Evolutionary conservation across 2,329 filamentous ascomycete genomes (phyloP), one percentile per base, ranked within the genome.

Genomic region (Kalmusia sp.): DNA sequence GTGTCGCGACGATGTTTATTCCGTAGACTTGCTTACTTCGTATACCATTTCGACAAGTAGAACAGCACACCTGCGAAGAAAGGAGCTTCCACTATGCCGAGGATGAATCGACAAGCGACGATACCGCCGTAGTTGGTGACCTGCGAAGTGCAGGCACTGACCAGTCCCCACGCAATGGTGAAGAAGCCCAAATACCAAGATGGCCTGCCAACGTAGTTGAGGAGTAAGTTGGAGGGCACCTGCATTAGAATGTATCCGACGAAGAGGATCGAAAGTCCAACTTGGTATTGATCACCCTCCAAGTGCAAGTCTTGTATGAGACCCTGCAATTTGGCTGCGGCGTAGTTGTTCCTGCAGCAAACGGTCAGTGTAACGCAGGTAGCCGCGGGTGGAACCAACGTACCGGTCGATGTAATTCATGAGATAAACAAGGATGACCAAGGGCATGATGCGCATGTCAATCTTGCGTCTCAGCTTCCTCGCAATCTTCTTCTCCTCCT

Each of bases 141-240:
- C 44, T 77, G 77, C 0, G 80, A 78, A 30, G 82, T 82, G 25
- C 77, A 75, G 1, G 65, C 67, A 2, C 68, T 74, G 14, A 77
- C 68, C 1, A 65, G 52, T n/a, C 72, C 73, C 74, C 75, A 78
- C 2, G 70, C 48, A 4, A 75, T 71, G 65, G 81, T 82, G 2
- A 77, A 77, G 3, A 70, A 64, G 0, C 80, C 76, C 1, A 86
- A 76, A 56, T 84, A 86, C 5, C 81, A 57, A 1, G 82, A 82
- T 1, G 84, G 84, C 4, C 77, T 74, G 14, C 84, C 69, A 1
- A 79, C 73, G 0, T 83, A 85, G 8, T 59, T 60, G 21, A 87
- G 71, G 0, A 83, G 61, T 40, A 87, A 71, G 54, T 87, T 87
- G 0, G 83, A 85, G 0, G 84, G 84, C 0, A 87, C 70, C 27